Percentiles rank a stretch among this genome's conserved stretches.
phyloP scores from a whole-genome alignment of 768 basidiomycete genomes.

The Gymnopilus junonius region DNA sequence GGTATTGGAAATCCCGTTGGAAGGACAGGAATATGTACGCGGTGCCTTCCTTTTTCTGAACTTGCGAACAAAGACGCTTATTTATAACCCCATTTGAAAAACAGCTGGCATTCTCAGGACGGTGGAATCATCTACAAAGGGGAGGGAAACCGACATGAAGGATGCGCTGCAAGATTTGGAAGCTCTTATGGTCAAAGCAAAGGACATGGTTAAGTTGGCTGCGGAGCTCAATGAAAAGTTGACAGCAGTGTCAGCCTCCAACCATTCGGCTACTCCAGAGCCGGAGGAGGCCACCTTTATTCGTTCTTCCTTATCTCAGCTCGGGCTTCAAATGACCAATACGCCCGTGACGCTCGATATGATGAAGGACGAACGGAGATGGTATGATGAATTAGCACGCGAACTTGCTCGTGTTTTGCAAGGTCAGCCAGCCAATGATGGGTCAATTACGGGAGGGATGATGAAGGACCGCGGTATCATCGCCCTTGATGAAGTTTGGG shows the following conservation, averaged over 20 bases:
- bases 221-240: conserved; percentile 86
- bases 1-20: conserved; percentile 22
- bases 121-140: conserved; percentile 70
- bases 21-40: conserved; percentile 28
- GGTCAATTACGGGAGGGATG: conserved; percentile 50
- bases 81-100: conserved; percentile 12
- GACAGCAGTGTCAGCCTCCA: conserved; percentile 40
- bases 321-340: conserved; percentile 80
- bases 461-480: conserved; percentile 84
- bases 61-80: conserved; percentile 8
- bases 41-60: conserved; percentile 7
- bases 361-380: conserved; percentile 80
- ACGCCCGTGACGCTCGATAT: conserved; percentile 89
- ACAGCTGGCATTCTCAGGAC: conserved; percentile 82
- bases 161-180: conserved; percentile 88
- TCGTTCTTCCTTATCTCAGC: conserved; percentile 84
- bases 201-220: conserved; percentile 91
- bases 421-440: conserved; percentile 29
- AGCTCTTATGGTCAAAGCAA: conserved; percentile 87
- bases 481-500: conserved; percentile 93
- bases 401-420: conserved; percentile 82
- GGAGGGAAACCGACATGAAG: conserved; percentile 65
- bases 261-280: conserved; percentile 41
- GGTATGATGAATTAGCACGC: conserved; percentile 78
- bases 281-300: conserved; percentile 89